Evolutionary conservation across 1,139 yeast genomes (phyloP), one percentile per base, ranked within the genome.

Genomic region (Candida mesenterica): DNA sequence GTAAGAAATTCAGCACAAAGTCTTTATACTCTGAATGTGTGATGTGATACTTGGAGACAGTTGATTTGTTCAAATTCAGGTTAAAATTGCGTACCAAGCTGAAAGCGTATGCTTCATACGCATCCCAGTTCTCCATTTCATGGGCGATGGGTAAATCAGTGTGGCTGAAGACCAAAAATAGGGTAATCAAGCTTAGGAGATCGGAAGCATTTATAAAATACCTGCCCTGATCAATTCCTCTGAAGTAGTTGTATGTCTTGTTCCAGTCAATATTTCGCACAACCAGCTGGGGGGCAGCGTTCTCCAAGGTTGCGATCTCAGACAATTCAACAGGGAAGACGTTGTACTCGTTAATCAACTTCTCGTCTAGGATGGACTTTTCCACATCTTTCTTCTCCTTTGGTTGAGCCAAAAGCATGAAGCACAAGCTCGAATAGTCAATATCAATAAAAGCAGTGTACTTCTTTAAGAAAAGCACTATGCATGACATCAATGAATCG

Each of bases 1-100:
- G 71, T 4, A 72, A 48, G 2, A 67, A 52, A 1, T 49, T 37
- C 1, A 43, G 40, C 2, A 74, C 43, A 1, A 61, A 62, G 2
- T 39, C 35, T 3, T 48, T 39, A 44, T 76, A 75, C 30, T 69
- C 65, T 0, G 48, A 41, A 41, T 49, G 68, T 1, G 56, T 39
- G 3, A 81, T 58, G 0, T 37, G 36, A 9, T 40, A 37, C 0
- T 46, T 35, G 2, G 44, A 35, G 2, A 60, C 34, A 34, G 59
- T 63, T 1, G 49, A 37, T 0, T 38, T 28, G 1, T 50, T 52
- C 15, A 69, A 49, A 5, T 49, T 45, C 5, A 64, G 41, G 34
- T 70, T 63, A 49, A 79, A 62, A n/a, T 75, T 66, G 35, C 74
- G 56, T n/a, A 79, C 38, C 10, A 81, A 44, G 14, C 54, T 40